Evolutionary conservation across 2,329 filamentous ascomycete genomes (phyloP).

Genomic region (Apiospora malaysiana): DNA sequence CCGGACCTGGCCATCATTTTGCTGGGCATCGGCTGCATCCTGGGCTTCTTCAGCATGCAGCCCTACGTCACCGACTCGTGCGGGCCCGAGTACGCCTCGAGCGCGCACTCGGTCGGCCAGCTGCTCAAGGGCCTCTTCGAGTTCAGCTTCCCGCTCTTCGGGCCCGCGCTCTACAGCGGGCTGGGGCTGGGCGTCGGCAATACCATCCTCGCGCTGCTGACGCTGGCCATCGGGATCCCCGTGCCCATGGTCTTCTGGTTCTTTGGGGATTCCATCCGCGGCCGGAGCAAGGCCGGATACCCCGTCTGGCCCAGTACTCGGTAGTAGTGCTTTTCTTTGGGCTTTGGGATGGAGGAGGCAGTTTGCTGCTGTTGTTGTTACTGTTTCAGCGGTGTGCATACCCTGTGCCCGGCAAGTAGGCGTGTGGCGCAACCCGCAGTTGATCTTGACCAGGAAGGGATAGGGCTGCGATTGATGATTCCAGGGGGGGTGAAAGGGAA

Average conservation of each 20-base stretch:
- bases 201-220: conserved; percentile 50
- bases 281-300: not conserved
- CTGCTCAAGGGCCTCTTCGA: conserved; percentile 49
- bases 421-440: not conserved
- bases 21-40: conserved; percentile 56
- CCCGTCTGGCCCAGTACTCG: conserved; percentile 3
- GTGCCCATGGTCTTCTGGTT: conserved; percentile 47
- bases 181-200: conserved; percentile 51
- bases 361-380: not conserved
- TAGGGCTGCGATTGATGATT: not conserved
- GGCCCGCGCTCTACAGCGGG: conserved; percentile 46
- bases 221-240: conserved; percentile 53
- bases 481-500: not conserved
- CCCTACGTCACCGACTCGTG: conserved; percentile 64
- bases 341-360: too few species aligned
- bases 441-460: not conserved
- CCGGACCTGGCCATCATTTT: conserved; percentile 62
- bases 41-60: conserved; percentile 62
- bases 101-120: conserved; percentile 46
- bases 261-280: conserved; percentile 2
- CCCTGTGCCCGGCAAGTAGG: not conserved
- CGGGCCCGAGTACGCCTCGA: conserved; percentile 34
- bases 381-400: not conserved
- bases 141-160: conserved; percentile 55
- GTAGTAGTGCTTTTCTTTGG: not conserved